Evolutionary conservation across 169 alveolate species (phyloP).

Genomic region (Perkinsus chesapeaki): DNA sequence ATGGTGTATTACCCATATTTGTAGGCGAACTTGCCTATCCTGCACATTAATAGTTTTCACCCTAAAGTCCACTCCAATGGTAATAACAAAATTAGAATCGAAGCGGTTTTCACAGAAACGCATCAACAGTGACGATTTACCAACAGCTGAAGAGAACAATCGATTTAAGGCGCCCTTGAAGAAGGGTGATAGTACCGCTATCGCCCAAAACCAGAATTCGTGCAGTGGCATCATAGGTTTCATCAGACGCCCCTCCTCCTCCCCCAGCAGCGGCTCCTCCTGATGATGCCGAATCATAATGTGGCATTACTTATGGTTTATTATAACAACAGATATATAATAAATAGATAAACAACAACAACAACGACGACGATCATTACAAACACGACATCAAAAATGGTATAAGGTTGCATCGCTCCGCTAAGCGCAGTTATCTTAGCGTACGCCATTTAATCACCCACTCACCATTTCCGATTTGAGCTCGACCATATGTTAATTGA

Average conservation of each 20-base stretch:
- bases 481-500: too few relatives aligned
- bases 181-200: background rate
- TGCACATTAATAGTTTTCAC: constrained; percentile 73
- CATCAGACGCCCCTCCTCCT: too few relatives aligned
- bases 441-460: too few relatives aligned
- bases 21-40: constrained; percentile 67
- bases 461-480: too few relatives aligned
- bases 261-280: background rate
- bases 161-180: background rate
- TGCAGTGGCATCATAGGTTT: background rate
- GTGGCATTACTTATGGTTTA: background rate
- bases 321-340: too few relatives aligned
- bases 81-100: constrained; percentile 51
- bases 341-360: background rate
- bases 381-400: background rate
- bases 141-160: background rate
- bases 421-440: too few relatives aligned
- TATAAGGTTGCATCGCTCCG: too few relatives aligned
- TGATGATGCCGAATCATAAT: background rate
- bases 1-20: constrained; percentile 45
- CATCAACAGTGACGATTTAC: constrained; percentile 16
- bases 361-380: background rate
- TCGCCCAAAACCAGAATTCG: constrained; percentile 1
- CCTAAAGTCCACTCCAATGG: constrained; percentile 69
- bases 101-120: constrained; percentile 11